Evolutionary conservation across 176 grass and related monocot genomes (phyloP), one percentile per base, ranked within the genome.

Genomic region (Carex myosuroides): DNA sequence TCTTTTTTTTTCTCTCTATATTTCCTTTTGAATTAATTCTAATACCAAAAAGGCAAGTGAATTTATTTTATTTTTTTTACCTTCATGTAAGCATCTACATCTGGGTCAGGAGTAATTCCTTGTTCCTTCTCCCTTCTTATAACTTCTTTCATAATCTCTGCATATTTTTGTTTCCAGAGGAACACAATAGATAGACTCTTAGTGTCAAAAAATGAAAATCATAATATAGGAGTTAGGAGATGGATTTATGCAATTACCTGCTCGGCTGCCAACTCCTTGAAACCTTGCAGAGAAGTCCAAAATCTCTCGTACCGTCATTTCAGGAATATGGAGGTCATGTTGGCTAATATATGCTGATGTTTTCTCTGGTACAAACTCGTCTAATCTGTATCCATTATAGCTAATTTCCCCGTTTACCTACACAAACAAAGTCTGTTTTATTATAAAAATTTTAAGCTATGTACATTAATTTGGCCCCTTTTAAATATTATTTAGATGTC

Each of bases 71-170:
- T 44, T 52, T 13, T 52, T 13, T 30, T 73, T 80, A 92, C 94
- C 90, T 97, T 97, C 94, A 97, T 97, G n/a, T 91, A 93, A 9
- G 88, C 91, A 82, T 97, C 94, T 46, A 93, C 85, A 22, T 97
- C 86, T 24, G 84, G 86, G 21, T 97, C 89, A 37, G 89, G 94
- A 73, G 79, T 84, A 77, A 97, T 91, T 68, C 91, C 89, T 5
- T 84, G 87, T 79, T 87, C 85, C 83, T 97, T 91, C 83, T 97
- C 94, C 88, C 87, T 92, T 80, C 83, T 89, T 54, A 90, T 88
- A 5, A 97, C 90, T 80, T 97, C 90, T 89, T 89, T 92, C 85
- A 92, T 87, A 58, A 87, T 85, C 60, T 90, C 89, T 90, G 84
- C 35, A 76, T 80, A 85, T 85, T 75, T 57, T 84, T 78, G 86